These are phyloP conservation scores for Neocucurbitaria cava DNA, from an alignment of 2,329 filamentous ascomycete species.

Conservation along the genomic window DNA sequence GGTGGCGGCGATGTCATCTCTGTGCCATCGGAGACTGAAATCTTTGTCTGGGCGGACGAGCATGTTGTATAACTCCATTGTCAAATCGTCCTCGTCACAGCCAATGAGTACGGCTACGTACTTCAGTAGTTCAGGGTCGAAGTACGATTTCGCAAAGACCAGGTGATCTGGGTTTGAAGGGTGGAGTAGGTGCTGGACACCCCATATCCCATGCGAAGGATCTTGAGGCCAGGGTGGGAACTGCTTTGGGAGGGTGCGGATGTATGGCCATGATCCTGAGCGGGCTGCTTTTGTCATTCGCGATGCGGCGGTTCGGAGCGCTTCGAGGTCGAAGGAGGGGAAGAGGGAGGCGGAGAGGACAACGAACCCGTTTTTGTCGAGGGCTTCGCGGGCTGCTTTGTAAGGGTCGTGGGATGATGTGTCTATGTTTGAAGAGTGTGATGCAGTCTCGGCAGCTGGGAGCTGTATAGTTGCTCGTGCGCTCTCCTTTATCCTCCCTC, in stretches of 20 bases:
- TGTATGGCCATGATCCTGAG: conserved; percentile 77
- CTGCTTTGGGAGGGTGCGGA: conserved; percentile 86
- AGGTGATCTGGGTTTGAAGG: conserved; percentile 69
- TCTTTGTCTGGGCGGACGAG: conserved; percentile 74
- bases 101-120: conserved; percentile 71
- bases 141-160: conserved; percentile 74
- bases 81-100: conserved; percentile 63
- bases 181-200: conserved; percentile 84
- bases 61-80: conserved; percentile 90
- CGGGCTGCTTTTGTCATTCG: conserved; percentile 68
- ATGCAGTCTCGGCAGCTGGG: not conserved
- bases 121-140: conserved; percentile 68
- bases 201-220: conserved; percentile 77
- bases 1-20: conserved; percentile 78
- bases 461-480: not conserved
- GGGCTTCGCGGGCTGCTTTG: conserved; percentile 55
- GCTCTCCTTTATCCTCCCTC: conserved; percentile 2
- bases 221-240: conserved; percentile 83
- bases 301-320: conserved; percentile 67
- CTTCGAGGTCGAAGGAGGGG: conserved; percentile 55
- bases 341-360: conserved; percentile 71
- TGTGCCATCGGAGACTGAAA: conserved; percentile 83
- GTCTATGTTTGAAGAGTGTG: conserved; percentile 9
- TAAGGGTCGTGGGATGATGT: conserved; percentile 31
- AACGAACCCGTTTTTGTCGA: conserved; percentile 78